A percentile compares a stretch with the other conserved stretches of the same genome.
Evolutionary conservation across 257 asterid species (phyloP).

Genomic region (Gentiana straminea): DNA sequence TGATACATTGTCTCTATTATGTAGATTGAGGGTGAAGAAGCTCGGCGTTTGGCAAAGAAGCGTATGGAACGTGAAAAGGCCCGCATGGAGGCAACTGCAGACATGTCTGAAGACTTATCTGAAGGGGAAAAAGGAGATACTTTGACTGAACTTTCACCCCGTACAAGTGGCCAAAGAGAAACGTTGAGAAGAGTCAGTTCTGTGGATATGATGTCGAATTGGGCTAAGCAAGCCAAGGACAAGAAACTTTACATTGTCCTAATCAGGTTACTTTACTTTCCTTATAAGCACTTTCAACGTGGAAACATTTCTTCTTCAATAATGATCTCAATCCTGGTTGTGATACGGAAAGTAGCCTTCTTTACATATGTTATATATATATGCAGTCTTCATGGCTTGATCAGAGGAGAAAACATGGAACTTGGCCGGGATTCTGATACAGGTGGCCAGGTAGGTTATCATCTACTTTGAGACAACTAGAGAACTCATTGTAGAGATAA

Average conservation of each 20-base stretch:
- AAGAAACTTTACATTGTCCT: slow-evolving; percentile 57
- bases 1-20: slow-evolving; percentile 5
- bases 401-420: slow-evolving; percentile 77
- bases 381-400: slow-evolving; percentile 66
- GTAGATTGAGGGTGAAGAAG: slow-evolving; percentile 59
- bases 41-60: slow-evolving; percentile 37
- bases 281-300: not conserved
- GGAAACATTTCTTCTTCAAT: not conserved
- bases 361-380: not conserved
- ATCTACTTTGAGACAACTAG: not conserved
- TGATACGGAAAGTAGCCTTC: not conserved
- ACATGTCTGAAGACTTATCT: slow-evolving; percentile 66
- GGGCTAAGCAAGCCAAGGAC: slow-evolving; percentile 35
- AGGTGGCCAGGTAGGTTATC: slow-evolving; percentile 54
- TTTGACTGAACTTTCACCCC: slow-evolving; percentile 29
- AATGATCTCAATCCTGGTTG: not conserved
- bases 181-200: slow-evolving; percentile 44
- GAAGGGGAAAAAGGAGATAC: slow-evolving; percentile 69
- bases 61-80: slow-evolving; percentile 48
- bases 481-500: not conserved
- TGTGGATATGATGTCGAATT: slow-evolving; percentile 37
- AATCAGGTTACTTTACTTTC: slow-evolving; percentile 31
- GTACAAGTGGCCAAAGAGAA: slow-evolving; percentile 29
- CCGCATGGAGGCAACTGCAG: slow-evolving; percentile 63
- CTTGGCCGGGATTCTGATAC: slow-evolving; percentile 77